These are phyloP conservation scores for Neurospora crassa DNA, from an alignment of 2,329 filamentous ascomycete species.

Conservation along the genomic window DNA sequence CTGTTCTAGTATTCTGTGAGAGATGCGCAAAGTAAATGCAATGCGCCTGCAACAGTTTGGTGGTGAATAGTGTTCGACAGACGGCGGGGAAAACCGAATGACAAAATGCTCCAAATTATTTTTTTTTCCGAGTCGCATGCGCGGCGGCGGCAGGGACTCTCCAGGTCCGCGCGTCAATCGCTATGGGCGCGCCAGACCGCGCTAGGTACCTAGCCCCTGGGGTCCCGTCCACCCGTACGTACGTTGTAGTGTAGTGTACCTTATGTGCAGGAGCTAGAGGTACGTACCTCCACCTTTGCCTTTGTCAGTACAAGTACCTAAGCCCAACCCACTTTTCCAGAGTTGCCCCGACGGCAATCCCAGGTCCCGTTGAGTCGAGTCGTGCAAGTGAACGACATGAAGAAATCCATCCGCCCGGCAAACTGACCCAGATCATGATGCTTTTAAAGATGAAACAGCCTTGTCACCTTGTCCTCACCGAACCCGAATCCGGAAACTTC, in stretches of 20 bases:
- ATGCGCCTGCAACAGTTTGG: background rate
- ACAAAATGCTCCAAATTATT: background rate
- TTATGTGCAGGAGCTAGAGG: too few species aligned
- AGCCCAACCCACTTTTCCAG: background rate
- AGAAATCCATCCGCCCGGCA: background rate
- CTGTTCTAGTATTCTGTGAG: background rate
- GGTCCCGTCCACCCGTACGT: background rate
- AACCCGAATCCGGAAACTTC: background rate
- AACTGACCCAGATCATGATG: background rate
- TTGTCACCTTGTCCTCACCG: background rate
- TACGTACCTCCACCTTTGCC: background rate
- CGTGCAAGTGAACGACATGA: background rate
- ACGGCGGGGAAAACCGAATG: background rate
- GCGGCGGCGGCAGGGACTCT: background rate
- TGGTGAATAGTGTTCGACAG: background rate
- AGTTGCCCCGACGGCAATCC: background rate
- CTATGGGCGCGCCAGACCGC: background rate
- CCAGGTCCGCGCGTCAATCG: background rate
- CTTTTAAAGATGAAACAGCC: background rate
- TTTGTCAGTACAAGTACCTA: background rate
- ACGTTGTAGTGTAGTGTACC: too few species aligned
- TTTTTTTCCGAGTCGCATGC: background rate
- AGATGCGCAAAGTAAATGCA: background rate
- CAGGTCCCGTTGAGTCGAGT: background rate
- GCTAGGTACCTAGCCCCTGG: background rate